Conservation (phyloP, 1,284 basidiomycete genomes). For the Fomes fomentarius region DNA sequence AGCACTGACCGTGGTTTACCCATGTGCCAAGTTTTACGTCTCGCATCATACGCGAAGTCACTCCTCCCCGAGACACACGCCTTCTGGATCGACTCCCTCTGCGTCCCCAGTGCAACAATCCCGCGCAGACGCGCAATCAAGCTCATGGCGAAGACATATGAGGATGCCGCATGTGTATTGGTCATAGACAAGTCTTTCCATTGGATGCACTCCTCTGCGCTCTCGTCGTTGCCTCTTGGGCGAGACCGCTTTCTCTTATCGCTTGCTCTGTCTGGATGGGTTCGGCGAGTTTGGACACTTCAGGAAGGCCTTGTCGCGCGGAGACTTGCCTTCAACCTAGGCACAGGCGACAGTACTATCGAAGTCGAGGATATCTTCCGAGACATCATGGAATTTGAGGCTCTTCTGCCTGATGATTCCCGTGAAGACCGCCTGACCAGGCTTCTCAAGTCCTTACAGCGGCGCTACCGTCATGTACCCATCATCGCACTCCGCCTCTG, state of each 20-base stretch:
- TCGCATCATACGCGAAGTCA: slow-evolving; percentile 2
- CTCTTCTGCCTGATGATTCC: too few species aligned
- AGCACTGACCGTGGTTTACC: slow-evolving; percentile 22
- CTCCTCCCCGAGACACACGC: slow-evolving; percentile 9
- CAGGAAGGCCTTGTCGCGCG: slow-evolving; percentile 23
- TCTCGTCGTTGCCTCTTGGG: neutral
- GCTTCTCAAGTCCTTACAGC: too few species aligned
- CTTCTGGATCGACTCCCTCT: slow-evolving; percentile 26
- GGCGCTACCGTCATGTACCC: too few species aligned
- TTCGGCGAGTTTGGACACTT: slow-evolving; percentile 24
- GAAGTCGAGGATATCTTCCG: too few species aligned
- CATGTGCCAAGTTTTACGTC: slow-evolving; percentile 15
- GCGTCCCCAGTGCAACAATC: slow-evolving; percentile 10
- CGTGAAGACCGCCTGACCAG: too few species aligned
- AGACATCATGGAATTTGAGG: too few species aligned
- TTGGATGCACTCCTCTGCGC: neutral
- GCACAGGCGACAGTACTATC: too few species aligned
- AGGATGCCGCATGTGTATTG: slow-evolving; percentile 1
- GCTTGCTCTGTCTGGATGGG: slow-evolving; percentile 9
- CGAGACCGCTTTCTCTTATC: neutral
- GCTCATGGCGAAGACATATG: slow-evolving; percentile 22
- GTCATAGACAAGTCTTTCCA: slow-evolving; percentile 6
- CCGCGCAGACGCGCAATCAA: slow-evolving; percentile 15
- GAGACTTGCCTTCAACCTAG: slow-evolving; percentile 7
- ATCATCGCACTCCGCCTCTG: too few species aligned